Percentiles rank a stretch among this genome's conserved stretches.
Evolutionary conservation across 768 basidiomycete genomes (phyloP).

Genomic region (Tubosaeta sp.): DNA sequence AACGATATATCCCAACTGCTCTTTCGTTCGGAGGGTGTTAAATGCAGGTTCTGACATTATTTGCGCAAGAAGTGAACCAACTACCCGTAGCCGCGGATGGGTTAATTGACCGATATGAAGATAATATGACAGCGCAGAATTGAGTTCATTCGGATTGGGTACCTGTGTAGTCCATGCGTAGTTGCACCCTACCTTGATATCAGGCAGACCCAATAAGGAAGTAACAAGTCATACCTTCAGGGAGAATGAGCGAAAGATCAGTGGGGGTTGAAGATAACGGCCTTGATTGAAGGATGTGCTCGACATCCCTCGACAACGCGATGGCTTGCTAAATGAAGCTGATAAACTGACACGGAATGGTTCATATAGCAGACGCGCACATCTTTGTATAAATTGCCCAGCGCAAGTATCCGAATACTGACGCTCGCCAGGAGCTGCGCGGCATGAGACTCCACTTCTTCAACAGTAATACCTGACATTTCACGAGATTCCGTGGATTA

Average conservation of each 20-base stretch:
- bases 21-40: conserved; percentile 84
- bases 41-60: conserved; percentile 92
- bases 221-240: conserved; percentile 47
- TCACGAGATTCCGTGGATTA: not conserved
- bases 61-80: conserved; percentile 69
- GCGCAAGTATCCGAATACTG: conserved; percentile 67
- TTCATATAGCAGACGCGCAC: conserved; percentile 39
- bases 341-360: not conserved
- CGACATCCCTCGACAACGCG: conserved; percentile 64
- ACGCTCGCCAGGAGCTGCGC: conserved; percentile 56
- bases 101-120: conserved; percentile 68
- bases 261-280: conserved; percentile 40
- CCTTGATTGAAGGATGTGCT: conserved; percentile 55
- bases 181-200: conserved; percentile 54
- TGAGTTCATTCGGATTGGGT: conserved; percentile 81
- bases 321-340: conserved; percentile 62
- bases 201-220: conserved; percentile 1
- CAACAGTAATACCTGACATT: conserved; percentile 58
- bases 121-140: conserved; percentile 85
- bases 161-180: conserved; percentile 61
- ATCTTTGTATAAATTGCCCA: conserved; percentile 83
- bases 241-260: conserved; percentile 57
- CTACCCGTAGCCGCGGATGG: conserved; percentile 62
- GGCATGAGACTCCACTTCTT: conserved; percentile 66
- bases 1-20: conserved; percentile 95